A percentile compares a stretch with the other conserved stretches of the same genome.
phyloP scores from a whole-genome alignment of 2,329 filamentous ascomycete genomes.

The Pyricularia sp. region DNA sequence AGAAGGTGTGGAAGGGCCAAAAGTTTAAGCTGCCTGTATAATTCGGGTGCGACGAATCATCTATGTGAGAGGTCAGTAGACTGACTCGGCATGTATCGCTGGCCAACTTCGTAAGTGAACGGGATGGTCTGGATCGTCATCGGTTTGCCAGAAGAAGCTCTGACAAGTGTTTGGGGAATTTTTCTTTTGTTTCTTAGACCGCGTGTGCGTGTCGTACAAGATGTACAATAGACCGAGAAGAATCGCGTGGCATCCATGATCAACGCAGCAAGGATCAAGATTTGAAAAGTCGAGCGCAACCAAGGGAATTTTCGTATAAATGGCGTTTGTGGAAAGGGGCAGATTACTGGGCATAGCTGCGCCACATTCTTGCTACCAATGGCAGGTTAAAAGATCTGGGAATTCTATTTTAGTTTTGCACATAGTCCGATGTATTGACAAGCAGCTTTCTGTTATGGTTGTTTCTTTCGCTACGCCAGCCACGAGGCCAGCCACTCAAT shows the following conservation, averaged over 20 bases:
- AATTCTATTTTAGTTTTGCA: neutral
- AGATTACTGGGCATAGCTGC: neutral
- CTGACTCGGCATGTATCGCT: neutral
- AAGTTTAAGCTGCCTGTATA: slow-evolving; percentile 81
- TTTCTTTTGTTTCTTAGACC: neutral
- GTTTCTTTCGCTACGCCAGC: neutral
- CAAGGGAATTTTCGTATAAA: neutral
- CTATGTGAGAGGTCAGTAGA: neutral
- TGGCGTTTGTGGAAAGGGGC: neutral
- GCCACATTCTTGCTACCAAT: neutral
- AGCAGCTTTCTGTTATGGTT: neutral
- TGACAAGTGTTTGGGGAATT: neutral
- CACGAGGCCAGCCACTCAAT: neutral
- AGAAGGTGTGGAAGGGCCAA: slow-evolving; percentile 83
- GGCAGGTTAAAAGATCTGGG: neutral
- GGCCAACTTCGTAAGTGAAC: neutral
- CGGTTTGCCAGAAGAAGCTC: neutral
- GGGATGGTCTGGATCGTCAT: neutral
- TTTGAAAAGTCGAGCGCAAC: neutral
- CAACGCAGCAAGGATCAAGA: neutral
- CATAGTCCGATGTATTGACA: neutral
- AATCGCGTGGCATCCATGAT: neutral
- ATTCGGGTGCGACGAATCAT: slow-evolving; percentile 11
- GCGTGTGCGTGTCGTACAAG: neutral
- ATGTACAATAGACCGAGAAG: neutral